Evolutionary conservation across 345 rosid genomes (phyloP).

Genomic region (Syzygium aromaticum): DNA sequence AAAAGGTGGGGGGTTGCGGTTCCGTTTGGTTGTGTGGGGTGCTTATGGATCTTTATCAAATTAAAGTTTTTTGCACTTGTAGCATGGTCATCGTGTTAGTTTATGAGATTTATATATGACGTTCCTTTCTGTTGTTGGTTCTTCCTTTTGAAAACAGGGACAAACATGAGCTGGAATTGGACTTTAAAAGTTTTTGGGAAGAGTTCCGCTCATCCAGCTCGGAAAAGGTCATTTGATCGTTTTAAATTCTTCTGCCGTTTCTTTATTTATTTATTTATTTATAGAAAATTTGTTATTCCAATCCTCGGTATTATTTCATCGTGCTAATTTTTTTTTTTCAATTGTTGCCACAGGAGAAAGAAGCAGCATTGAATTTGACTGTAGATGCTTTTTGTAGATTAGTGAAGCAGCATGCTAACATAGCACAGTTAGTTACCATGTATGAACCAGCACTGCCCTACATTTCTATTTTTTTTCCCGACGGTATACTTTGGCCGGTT

Average conservation of each 20-base stretch:
- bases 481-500: neutral
- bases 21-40: too few species aligned
- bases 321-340: conserved; percentile 4
- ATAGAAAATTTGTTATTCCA: neutral
- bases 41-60: neutral
- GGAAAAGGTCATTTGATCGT: conserved; percentile 55
- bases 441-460: conserved; percentile 24
- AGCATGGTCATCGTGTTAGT: neutral
- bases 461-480: neutral
- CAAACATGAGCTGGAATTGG: conserved; percentile 90
- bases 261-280: neutral
- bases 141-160: conserved; percentile 33
- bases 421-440: conserved; percentile 95
- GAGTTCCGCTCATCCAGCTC: conserved; percentile 97
- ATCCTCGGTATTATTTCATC: neutral
- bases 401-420: conserved; percentile 88
- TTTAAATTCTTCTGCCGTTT: neutral
- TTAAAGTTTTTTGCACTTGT: neutral
- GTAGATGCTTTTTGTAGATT: conserved; percentile 97
- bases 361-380: conserved; percentile 84
- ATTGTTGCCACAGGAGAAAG: conserved; percentile 85
- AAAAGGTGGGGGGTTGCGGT: neutral
- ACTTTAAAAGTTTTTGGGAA: conserved; percentile 98
- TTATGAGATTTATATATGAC: neutral
- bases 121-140: neutral